Evolutionary conservation across 1,284 basidiomycete genomes (phyloP), one percentile per base, ranked within the genome.

Genomic region (Neolentinus lepideus): DNA sequence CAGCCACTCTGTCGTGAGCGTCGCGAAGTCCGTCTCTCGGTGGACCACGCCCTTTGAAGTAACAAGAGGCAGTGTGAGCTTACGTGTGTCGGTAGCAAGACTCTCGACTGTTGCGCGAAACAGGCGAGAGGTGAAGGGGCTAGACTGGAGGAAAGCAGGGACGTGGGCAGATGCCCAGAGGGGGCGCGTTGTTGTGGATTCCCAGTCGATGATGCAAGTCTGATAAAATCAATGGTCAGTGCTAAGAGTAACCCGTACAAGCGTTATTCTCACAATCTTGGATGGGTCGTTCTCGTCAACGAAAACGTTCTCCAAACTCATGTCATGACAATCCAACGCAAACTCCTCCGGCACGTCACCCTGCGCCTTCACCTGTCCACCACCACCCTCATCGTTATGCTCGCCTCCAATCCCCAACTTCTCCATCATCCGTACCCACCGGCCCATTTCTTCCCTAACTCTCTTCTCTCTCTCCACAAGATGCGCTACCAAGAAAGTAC

Each of bases 191-290:
- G 88, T 89, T 16, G 88, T 90, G 10, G 88, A 88, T 66, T 92
- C 88, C 89, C 88, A 91, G 63, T 92, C 89, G 52, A 92, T 91
- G 59, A 92, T 79, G 63, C 87, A 88, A 1, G 86, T 87, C 89
- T 91, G 62, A 0, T 21, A 43, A 25, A 45, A 58, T 50, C 24
- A 16, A 38, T 51, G 54, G 29, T 31, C 29, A 31, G 12, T 31
- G 12, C 12, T 12, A 4, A 31, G 29, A 4, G 12, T 6, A 12
- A 12, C 6, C 29, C 6, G 24, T 10, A 29, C 54, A 54, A 54
- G 51, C 47, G 25, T 59, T 54, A 33, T 33, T 75, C 87, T 63
- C 60, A 91, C 88, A 54, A 92, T 86, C 60, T 77, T 80, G 0
- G 83, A 78, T 56, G 75, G 75, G 63, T 91, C 84, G 3, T 76